Evolutionary conservation across 495 filamentous ascomycete genomes (phyloP), one percentile per base, ranked within the genome.

Genomic region (Daldinia childiae): DNA sequence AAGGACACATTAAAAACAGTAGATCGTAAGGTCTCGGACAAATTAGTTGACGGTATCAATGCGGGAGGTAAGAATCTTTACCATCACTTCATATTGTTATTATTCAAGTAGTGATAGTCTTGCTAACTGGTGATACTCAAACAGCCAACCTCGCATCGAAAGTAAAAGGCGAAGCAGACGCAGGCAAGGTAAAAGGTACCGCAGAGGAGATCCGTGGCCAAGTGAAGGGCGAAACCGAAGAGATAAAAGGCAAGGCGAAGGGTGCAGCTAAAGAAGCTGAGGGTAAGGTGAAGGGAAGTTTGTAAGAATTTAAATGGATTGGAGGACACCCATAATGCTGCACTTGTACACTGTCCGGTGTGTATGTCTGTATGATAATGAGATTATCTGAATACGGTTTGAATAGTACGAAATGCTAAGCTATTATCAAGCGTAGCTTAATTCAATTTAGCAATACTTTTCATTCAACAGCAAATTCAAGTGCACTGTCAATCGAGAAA

Each of bases 31-130:
- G 83, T 88, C 21, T 79, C 79, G 17, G 83, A 87, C 68, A 88
- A 87, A 80, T 58, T 87, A 1, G 85, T 88, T 34, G 85, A 86
- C 58, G 85, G 85, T 14, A 88, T 88, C 74, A 80, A 87, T 64
- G 76, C 79, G 62, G 80, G 82, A 43, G 65, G 86, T 88, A 78
- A 50, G 84, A 81, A 27, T 48, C 8, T 6, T 6, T 21, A 36
- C 34, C 12, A 36, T 17, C 41, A n/a, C 3, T 17, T n/a, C 21
- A 26, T 29, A 52, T 29, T 19, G 7, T 52, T 24, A 27, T 29
- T 19, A 15, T 52, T 24, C 15, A 26, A 24, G 4, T n/a, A 43
- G 12, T 7, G 4, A 26, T 17, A 39, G 21, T 3, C 58, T 30
- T 43, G 71, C 68, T 71, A 76, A 74, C 65, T 17, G 8, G 24